phyloP scores from a whole-genome alignment of 805 yeast genomes.

The Kodamaea sagamina region DNA sequence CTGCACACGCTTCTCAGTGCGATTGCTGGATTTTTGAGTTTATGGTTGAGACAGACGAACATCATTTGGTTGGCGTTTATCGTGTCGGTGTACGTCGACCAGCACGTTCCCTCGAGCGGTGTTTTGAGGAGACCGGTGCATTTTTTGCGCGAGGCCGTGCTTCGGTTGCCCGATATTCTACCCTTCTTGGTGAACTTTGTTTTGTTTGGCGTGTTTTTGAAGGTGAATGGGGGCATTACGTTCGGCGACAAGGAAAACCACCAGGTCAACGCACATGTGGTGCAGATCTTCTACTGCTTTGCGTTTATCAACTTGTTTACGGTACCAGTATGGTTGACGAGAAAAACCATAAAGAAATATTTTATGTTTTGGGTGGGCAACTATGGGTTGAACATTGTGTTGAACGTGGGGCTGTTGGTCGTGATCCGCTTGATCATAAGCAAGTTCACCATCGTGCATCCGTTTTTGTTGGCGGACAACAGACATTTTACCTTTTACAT shows the following conservation, averaged over 20 bases:
- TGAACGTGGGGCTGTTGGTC: slow-evolving; percentile 19
- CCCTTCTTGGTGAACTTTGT: slow-evolving; percentile 58
- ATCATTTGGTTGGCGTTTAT: slow-evolving; percentile 79
- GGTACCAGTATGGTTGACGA: slow-evolving; percentile 70
- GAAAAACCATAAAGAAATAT: slow-evolving; percentile 43
- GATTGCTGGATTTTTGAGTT: slow-evolving; percentile 57
- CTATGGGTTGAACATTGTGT: slow-evolving; percentile 19
- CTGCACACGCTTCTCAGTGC: slow-evolving; percentile 42
- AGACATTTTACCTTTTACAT: slow-evolving; percentile 91
- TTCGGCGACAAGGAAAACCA: slow-evolving; percentile 93
- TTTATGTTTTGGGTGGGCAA: slow-evolving; percentile 26
- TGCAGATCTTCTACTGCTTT: slow-evolving; percentile 79
- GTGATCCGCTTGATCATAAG: slow-evolving; percentile 51
- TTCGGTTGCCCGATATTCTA: slow-evolving; percentile 26
- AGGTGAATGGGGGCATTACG: slow-evolving; percentile 78
- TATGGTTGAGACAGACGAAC: slow-evolving; percentile 87
- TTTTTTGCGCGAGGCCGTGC: slow-evolving; percentile 16
- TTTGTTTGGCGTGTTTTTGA: slow-evolving; percentile 57
- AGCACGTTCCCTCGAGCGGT: slow-evolving; percentile 19
- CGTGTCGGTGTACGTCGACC: slow-evolving; percentile 55
- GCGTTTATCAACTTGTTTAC: slow-evolving; percentile 65
- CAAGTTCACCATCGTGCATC: slow-evolving; percentile 75
- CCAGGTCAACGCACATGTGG: slow-evolving; percentile 64
- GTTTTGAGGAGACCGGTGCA: slow-evolving; percentile 24
- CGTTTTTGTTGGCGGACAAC: slow-evolving; percentile 90